phyloP scores from a whole-genome alignment of 78 protist species.

The Monocercomonoides exilis region DNA sequence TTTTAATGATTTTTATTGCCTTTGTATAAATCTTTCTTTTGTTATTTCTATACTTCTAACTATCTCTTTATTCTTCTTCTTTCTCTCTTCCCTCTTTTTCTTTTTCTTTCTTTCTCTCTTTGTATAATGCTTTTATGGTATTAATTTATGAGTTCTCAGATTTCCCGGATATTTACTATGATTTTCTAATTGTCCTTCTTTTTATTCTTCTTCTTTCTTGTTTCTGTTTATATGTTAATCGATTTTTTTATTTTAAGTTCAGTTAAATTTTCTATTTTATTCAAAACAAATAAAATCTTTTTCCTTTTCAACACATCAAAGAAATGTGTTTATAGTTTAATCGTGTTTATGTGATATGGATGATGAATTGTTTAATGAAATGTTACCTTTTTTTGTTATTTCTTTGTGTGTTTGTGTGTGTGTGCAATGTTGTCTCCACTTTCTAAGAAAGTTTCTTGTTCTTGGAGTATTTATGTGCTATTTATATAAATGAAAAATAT shows the following conservation, averaged over 20 bases:
- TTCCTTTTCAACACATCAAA: background rate
- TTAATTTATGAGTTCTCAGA: background rate
- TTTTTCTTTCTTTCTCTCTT: too few relatives aligned
- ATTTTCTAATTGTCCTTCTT: background rate
- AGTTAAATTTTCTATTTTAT: background rate
- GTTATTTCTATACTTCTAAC: too few relatives aligned
- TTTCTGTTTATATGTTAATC: background rate
- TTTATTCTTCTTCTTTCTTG: too few relatives aligned
- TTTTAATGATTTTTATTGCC: too few relatives aligned
- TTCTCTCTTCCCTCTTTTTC: too few relatives aligned
- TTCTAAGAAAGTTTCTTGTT: too few relatives aligned
- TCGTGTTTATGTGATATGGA: background rate
- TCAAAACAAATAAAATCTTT: background rate
- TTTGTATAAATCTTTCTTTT: too few relatives aligned
- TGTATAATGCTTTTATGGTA: too few relatives aligned
- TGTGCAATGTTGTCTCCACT: too few relatives aligned
- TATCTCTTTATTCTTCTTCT: too few relatives aligned
- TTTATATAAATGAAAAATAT: too few relatives aligned
- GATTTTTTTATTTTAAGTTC: background rate
- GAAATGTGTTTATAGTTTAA: background rate
- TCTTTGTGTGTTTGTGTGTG: background rate
- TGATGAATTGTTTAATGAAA: background rate
- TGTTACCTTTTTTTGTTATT: background rate
- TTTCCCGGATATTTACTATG: background rate
- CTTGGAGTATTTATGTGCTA: too few relatives aligned